Conservation (phyloP, 2,329 filamentous ascomycete genomes). For the Sporothrix brasiliensis region DNA sequence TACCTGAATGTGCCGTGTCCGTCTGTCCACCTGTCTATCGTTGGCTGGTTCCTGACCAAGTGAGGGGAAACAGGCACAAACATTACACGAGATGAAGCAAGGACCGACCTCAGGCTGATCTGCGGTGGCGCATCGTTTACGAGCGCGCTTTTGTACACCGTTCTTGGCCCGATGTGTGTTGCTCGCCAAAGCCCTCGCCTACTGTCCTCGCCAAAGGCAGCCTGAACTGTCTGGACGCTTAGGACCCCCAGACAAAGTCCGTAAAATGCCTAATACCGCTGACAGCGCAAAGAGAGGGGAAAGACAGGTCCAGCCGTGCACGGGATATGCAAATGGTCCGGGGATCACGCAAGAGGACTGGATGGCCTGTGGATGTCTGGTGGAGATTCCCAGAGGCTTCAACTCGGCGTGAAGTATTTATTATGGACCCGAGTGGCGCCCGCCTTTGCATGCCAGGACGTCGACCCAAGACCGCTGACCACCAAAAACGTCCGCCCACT, state of each 20-base stretch:
- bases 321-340: background rate
- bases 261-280: background rate
- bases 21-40: background rate
- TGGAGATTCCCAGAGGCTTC: background rate
- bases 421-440: slow-evolving; percentile 5
- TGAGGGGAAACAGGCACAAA: background rate
- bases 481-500: background rate
- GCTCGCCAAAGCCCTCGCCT: too few species aligned
- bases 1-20: slow-evolving; percentile 8
- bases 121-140: background rate
- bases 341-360: background rate
- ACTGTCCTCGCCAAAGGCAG: slow-evolving; percentile 1
- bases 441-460: too few species aligned
- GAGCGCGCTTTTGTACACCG: background rate
- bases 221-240: background rate
- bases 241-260: too few species aligned
- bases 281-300: background rate
- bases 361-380: background rate
- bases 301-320: slow-evolving; percentile 6
- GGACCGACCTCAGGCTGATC: background rate
- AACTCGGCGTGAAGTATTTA: background rate
- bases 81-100: background rate
- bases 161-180: slow-evolving; percentile 1
- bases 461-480: too few species aligned
- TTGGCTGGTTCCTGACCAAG: background rate